These are phyloP conservation scores for Priceomyces medius DNA, from an alignment of 805 yeast genomes.

Conservation along the genomic window DNA sequence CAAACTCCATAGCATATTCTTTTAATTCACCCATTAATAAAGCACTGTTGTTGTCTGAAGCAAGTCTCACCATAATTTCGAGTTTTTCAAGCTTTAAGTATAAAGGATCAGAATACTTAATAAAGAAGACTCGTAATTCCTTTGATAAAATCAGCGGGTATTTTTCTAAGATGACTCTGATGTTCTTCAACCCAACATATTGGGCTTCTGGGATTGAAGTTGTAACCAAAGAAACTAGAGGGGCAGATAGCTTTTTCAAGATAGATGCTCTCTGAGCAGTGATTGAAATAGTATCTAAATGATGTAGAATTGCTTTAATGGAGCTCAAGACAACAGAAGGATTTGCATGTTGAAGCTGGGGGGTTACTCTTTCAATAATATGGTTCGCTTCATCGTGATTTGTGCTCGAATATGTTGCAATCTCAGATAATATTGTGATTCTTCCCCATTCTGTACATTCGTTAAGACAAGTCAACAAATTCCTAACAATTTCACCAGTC, in stretches of 20 bases:
- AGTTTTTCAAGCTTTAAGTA: slow-evolving; percentile 75
- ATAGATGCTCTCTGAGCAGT: slow-evolving; percentile 43
- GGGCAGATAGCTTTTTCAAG: slow-evolving; percentile 74
- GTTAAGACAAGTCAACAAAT: slow-evolving; percentile 78
- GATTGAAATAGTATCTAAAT: slow-evolving; percentile 49
- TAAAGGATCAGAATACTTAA: slow-evolving; percentile 82
- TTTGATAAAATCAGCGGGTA: slow-evolving; percentile 76
- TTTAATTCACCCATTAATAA: slow-evolving; percentile 66
- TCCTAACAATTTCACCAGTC: slow-evolving; percentile 47
- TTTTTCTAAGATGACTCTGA: slow-evolving; percentile 83
- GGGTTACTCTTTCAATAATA: slow-evolving; percentile 84
- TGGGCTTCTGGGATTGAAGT: slow-evolving; percentile 89
- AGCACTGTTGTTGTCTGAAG: slow-evolving; percentile 57
- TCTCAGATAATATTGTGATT: slow-evolving; percentile 78
- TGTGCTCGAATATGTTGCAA: slow-evolving; percentile 65
- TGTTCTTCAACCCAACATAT: slow-evolving; percentile 87
- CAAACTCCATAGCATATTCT: slow-evolving; percentile 84
- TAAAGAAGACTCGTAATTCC: slow-evolving; percentile 85
- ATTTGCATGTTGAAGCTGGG: slow-evolving; percentile 95
- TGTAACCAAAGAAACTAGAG: slow-evolving; percentile 81
- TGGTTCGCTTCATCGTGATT: slow-evolving; percentile 70
- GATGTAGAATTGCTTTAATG: slow-evolving; percentile 75
- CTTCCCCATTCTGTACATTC: slow-evolving; percentile 99
- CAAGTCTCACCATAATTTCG: slow-evolving; percentile 69
- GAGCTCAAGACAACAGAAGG: slow-evolving; percentile 91